Evolutionary conservation across 306 rosid genomes (phyloP), one percentile per base, ranked within the genome.

Genomic region (Carpinus viminea): DNA sequence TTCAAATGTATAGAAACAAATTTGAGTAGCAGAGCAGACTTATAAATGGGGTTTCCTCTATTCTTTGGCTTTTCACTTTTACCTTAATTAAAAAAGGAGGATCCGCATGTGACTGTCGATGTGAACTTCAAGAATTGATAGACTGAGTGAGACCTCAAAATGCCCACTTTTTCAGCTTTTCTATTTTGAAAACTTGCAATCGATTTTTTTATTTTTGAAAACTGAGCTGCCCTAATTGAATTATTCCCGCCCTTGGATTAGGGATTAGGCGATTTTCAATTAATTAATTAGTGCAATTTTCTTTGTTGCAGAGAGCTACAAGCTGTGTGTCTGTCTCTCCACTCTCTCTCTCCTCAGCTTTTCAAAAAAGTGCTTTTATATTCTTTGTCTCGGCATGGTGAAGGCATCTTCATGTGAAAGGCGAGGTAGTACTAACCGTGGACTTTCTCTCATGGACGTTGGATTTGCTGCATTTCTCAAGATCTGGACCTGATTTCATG

Each of bases 201-300:
- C 8, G 8, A 41, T 41, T 41, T 41, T 41, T 41, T 41, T 31
- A 5, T 41, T 41, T 41, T 41, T 41, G 45, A 41, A 91, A 87
- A 82, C 83, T 65, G 21, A 62, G 66, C 71, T 46, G 34, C 79
- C 47, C 50, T 51, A 2, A 31, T 31, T 31, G 34, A 31, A 31
- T 31, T 61, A 73, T 88, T 91, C 93, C 97, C 97, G 97, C 93
- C 84, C 84, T 75, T 38, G 72, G 83, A 60, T 9, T 68, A 56
- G 36, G 34, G 34, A 31, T 31, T 31, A 2, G 2, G 34, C 3
- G 2, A 2, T 31, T 31, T 31, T 31, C 34, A 31, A 31, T 31
- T 31, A 2, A 31, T 41, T 18, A 18, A 60, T 57, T 57, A 62
- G 18, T 41, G 21, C 72, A 18, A 41, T 51, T 79, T 34, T 61